Base-by-base conservation (phyloP, 345 rosid genomes). In the Linum tenue region DNA sequence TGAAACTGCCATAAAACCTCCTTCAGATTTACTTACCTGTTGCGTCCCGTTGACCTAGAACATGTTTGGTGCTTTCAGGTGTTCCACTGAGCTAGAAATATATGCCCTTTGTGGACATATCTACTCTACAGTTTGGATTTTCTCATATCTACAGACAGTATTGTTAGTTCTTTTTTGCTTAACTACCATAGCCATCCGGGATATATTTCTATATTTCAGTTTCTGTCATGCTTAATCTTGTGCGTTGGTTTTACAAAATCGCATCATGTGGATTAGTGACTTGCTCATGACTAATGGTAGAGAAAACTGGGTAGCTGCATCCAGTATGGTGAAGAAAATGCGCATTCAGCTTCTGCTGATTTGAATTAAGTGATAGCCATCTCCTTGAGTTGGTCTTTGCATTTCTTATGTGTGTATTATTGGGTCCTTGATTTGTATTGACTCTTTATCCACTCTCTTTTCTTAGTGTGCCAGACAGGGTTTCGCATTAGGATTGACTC, bases 391-490 rank as follows among this genome's bases (percentile, higher is more conserved):
- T 48, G 53, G 53, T 10, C 9, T 48, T 9, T 48, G 53, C 11
- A 48, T 48, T 15, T 48, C 14, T 12, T 48, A 48, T 12, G 53
- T 48, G 14, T 48, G 53, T 5, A 48, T 6, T 6, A 9, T 48
- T 48, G 53, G 7, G 3, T 48, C 14, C 14, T 48, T 9, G 9
- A 15, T 48, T 48, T 48, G 53, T 48, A 48, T 48, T 48, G 53
- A 48, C 14, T 48, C 14, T 1, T 48, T 48, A 1, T 9, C 31
- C 31, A 22, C 31, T 22, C 3, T 48, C 53, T 48, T 2, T 64
- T 71, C 77, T 75, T 81, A 95, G 97, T 91, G 91, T 72, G 99
- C 96, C 48, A 89, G 97, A 69, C 96, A 88, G 75, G 97, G 97
- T 48, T 95, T 91, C 81, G 89, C 99, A 1, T 79, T 94, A 79